Evolutionary conservation across 352 stramenopile genomes (phyloP).

Genomic region (Aphanomyces astaci): DNA sequence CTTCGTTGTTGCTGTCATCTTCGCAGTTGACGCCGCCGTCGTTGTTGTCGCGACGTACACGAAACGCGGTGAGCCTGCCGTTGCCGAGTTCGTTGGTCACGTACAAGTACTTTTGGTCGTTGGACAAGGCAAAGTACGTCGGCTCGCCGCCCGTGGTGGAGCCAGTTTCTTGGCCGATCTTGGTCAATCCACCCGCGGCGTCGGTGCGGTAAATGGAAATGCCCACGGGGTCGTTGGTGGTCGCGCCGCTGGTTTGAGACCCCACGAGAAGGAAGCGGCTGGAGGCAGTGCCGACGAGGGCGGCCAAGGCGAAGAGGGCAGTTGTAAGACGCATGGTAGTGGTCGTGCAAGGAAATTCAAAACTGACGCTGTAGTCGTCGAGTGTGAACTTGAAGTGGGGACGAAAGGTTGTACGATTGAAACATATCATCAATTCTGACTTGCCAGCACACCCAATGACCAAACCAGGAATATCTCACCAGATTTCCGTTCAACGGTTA

Average conservation of each 20-base stretch:
- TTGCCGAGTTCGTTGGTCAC: constrained; percentile 15
- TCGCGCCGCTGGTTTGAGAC: neutral
- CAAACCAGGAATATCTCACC: too few relatives aligned
- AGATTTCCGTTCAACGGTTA: too few relatives aligned
- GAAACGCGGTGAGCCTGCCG: constrained; percentile 1
- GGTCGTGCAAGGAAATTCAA: too few relatives aligned
- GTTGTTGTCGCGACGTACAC: neutral
- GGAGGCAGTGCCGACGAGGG: neutral
- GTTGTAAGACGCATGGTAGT: neutral
- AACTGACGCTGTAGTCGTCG: too few relatives aligned
- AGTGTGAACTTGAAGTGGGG: too few relatives aligned
- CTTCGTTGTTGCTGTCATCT: neutral
- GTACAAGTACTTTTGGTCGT: constrained; percentile 10
- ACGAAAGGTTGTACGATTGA: too few relatives aligned
- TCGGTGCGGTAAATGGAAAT: constrained; percentile 10
- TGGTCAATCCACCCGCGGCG: neutral
- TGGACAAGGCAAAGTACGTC: constrained; percentile 11
- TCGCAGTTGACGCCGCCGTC: too few relatives aligned
- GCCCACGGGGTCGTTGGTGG: neutral
- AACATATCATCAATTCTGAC: too few relatives aligned
- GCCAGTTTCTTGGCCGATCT: neutral
- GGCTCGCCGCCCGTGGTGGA: constrained; percentile 17
- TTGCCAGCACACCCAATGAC: too few relatives aligned
- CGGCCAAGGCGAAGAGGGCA: neutral
- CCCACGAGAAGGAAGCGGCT: constrained; percentile 12